Base-by-base conservation (phyloP, 2,329 filamentous ascomycete species). In the Pezicula carpinea region DNA sequence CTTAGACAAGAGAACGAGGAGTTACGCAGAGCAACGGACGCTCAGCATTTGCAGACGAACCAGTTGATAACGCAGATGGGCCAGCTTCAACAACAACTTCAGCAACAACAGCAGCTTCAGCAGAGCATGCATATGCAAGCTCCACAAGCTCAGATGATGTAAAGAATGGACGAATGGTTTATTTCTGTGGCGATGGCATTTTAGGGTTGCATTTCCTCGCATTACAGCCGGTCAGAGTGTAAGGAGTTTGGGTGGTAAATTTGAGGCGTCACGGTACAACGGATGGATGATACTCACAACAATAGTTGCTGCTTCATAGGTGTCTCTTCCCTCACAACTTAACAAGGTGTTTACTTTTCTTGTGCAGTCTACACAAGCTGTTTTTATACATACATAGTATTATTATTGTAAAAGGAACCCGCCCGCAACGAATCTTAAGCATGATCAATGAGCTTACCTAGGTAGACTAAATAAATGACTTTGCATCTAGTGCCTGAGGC, bases 131-230 rank as follows among this genome's bases (percentile, higher is more conserved):
- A 40, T 15, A 40, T 40, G 38, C 38, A 40, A 15, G 38, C 38
- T 23, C 38, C 38, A 14, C 38, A 40, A 10, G 38, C 38, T 15
- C 38, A 40, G 22, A 40, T 40, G 38, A 40, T 40, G 38, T 40
- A 19, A 40, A 15, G 33, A 17, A 38, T 11, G 35, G 35, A 11
- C 18, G 6, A 5, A 21, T 13, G 15, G 17, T 14, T 7, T 38
- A 17, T 38, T 38, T 11, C 35, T 38, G 17, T 38, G 35, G 35
- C 17, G 35, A 15, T 14, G 35, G 17, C 15, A 38, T 21, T 38
- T 21, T 7, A 38, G 17, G 35, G 35, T 38, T 38, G 17, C 21
- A 13, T 14, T 38, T 21, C 15, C 18, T 38, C 21, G 35, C 35
- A 38, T 15, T 11, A 38, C 11, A 11, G 35, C 10, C 15, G 15